Conservation (phyloP, 371 early-diverging fungal genomes). For the Cokeromyces recurvatus region DNA sequence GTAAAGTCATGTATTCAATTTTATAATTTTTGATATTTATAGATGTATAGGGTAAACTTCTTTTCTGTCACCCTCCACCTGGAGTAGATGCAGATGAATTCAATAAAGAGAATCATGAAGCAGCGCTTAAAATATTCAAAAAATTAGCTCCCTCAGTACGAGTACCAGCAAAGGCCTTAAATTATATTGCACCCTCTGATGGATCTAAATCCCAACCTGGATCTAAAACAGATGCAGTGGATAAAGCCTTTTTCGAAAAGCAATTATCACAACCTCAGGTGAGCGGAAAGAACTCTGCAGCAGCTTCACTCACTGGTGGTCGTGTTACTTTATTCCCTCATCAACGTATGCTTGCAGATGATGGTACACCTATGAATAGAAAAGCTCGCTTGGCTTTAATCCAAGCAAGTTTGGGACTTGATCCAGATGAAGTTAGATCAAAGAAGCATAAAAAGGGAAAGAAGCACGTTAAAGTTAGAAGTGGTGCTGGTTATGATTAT, state of each 20-base stretch:
- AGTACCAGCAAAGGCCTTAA: slow-evolving; percentile 50
- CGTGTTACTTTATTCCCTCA: slow-evolving; percentile 62
- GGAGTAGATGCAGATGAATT: slow-evolving; percentile 52
- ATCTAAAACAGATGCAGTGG: slow-evolving; percentile 56
- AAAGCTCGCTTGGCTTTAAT: slow-evolving; percentile 43
- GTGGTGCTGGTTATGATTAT: slow-evolving; percentile 56
- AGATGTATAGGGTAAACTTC: slow-evolving; percentile 76
- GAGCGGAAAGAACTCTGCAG: slow-evolving; percentile 43
- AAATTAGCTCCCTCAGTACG: slow-evolving; percentile 50
- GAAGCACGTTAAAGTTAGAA: slow-evolving; percentile 69
- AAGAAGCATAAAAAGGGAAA: slow-evolving; percentile 84
- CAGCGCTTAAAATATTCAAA: slow-evolving; percentile 49
- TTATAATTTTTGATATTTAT: too few relatives aligned
- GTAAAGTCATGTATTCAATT: too few relatives aligned
- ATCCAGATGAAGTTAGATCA: slow-evolving; percentile 19
- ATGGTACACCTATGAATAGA: slow-evolving; percentile 43
- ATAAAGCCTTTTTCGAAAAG: slow-evolving; percentile 61
- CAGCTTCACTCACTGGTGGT: slow-evolving; percentile 37
- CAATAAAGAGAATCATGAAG: slow-evolving; percentile 72
- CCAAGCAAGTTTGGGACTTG: slow-evolving; percentile 30
- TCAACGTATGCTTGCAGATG: slow-evolving; percentile 46
- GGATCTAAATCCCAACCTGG: slow-evolving; percentile 29
- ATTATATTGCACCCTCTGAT: slow-evolving; percentile 52
- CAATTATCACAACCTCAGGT: slow-evolving; percentile 46
- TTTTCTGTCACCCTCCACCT: slow-evolving; percentile 88